Conservation (phyloP, 1,139 yeast species). For the Suhomyces ambrosiae region DNA sequence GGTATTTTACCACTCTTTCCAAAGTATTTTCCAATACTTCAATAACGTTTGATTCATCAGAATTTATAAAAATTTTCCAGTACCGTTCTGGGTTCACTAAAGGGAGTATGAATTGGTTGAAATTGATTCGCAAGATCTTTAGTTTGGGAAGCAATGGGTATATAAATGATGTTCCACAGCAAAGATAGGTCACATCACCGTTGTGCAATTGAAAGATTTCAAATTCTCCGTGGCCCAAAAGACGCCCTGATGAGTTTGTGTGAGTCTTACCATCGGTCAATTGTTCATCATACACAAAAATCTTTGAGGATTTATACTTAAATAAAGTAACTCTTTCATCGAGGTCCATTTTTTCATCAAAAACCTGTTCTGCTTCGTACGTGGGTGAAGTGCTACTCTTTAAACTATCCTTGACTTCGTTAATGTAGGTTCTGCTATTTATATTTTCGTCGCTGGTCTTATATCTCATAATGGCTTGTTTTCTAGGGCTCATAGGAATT, state of each 20-base stretch:
- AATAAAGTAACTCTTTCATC: conserved; percentile 45
- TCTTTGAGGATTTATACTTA: conserved; percentile 38
- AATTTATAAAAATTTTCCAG: conserved; percentile 61
- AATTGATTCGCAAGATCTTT: conserved; percentile 55
- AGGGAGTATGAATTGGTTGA: conserved; percentile 61
- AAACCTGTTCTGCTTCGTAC: conserved; percentile 7
- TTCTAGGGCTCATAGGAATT: conserved; percentile 38
- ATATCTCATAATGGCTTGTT: conserved; percentile 43
- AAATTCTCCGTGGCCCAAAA: conserved; percentile 62
- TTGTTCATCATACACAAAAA: conserved; percentile 47
- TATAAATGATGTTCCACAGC: conserved; percentile 55
- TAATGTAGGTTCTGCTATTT: conserved; percentile 24
- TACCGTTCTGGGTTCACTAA: conserved; percentile 71
- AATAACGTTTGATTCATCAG: conserved; percentile 36
- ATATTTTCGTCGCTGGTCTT: conserved; percentile 34
- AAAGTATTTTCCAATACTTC: conserved; percentile 41
- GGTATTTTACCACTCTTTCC: conserved; percentile 45
- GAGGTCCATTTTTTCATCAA: conserved; percentile 20
- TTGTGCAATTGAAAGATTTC: conserved; percentile 67
- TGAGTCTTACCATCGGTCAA: conserved; percentile 21
- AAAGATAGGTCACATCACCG: conserved; percentile 62
- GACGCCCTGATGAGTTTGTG: conserved; percentile 39
- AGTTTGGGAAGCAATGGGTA: conserved; percentile 68
- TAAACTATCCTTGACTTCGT: conserved; percentile 34
- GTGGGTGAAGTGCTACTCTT: conserved; percentile 14